Evolutionary conservation across 257 asterid genomes (phyloP).

Genomic region (Nicotiana tabacum): DNA sequence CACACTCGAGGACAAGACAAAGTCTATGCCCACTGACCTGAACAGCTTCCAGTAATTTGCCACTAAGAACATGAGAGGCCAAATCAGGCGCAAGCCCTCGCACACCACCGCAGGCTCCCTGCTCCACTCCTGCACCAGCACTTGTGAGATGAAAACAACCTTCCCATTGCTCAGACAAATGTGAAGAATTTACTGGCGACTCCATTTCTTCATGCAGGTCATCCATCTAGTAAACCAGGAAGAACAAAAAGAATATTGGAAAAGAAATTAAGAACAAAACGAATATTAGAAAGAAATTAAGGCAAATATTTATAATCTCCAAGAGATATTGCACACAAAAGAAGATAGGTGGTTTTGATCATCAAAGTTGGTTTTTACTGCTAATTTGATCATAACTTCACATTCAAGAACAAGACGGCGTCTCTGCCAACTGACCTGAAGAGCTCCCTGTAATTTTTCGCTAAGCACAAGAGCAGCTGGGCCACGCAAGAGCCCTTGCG

Average conservation of each 20-base stretch:
- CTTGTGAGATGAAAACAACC: background rate
- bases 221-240: background rate
- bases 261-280: background rate
- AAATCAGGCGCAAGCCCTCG: background rate
- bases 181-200: background rate
- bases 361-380: background rate
- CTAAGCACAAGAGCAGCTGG: conserved; percentile 8
- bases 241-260: background rate
- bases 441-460: background rate
- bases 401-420: background rate
- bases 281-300: background rate
- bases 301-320: background rate
- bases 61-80: background rate
- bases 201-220: background rate
- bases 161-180: background rate
- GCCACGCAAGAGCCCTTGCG: conserved; percentile 25
- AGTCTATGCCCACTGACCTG: background rate
- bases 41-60: background rate
- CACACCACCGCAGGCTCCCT: background rate
- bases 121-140: background rate
- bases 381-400: background rate
- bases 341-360: background rate
- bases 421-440: background rate
- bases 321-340: background rate
- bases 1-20: background rate